Conservation (phyloP, 2,329 filamentous ascomycete genomes). For the Lachnellula subtilissima region DNA sequence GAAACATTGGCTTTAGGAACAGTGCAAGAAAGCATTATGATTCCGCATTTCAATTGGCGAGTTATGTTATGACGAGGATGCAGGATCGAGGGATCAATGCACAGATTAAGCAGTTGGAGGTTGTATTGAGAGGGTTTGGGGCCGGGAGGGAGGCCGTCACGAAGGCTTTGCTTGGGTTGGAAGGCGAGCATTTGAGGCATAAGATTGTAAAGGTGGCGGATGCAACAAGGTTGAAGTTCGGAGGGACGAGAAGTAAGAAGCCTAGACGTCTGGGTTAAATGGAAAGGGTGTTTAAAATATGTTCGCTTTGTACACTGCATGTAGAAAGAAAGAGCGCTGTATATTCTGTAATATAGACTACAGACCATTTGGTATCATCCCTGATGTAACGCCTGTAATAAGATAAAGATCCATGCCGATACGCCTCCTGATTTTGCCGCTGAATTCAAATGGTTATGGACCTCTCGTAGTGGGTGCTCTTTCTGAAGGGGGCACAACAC, state of each 20-base stretch:
- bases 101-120: conserved; percentile 71
- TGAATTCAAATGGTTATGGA: conserved; percentile 14
- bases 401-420: conserved; percentile 4
- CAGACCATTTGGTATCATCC: conserved; percentile 18
- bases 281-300: neutral
- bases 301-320: neutral
- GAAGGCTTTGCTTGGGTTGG: conserved; percentile 82
- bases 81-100: conserved; percentile 74
- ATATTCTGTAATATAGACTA: conserved; percentile 22
- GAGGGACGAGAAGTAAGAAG: conserved; percentile 80
- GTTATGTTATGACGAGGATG: conserved; percentile 78
- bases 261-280: conserved; percentile 64
- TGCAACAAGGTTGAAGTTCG: conserved; percentile 88
- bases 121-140: conserved; percentile 82
- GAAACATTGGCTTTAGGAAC: conserved; percentile 91
- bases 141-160: conserved; percentile 80
- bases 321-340: conserved; percentile 4
- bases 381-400: conserved; percentile 16
- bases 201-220: conserved; percentile 80
- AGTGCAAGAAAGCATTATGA: conserved; percentile 77
- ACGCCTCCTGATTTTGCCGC: conserved; percentile 9
- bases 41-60: conserved; percentile 82
- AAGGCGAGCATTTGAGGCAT: conserved; percentile 70
- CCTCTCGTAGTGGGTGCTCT: conserved; percentile 38
- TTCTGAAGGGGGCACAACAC: conserved; percentile 48